phyloP scores from a whole-genome alignment of 2,329 filamentous ascomycete species.

The Fusarium paranaense region DNA sequence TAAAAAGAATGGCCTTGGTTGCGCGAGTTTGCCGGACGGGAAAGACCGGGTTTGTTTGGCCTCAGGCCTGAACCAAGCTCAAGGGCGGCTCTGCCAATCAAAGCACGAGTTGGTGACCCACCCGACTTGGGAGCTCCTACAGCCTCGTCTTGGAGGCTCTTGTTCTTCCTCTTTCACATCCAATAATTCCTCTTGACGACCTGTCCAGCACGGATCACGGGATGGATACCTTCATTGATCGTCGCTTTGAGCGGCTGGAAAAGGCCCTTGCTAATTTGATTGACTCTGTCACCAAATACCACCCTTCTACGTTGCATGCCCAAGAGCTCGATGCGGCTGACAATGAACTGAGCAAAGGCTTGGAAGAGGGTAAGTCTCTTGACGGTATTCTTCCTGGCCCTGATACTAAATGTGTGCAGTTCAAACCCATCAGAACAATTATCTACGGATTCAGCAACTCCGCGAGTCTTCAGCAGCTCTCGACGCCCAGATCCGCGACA shows the following conservation, averaged over 20 bases:
- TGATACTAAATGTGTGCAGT: constrained; percentile 58
- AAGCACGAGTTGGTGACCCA: constrained; percentile 9
- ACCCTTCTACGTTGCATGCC: constrained; percentile 76
- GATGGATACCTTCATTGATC: constrained; percentile 74
- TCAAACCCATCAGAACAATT: constrained; percentile 79
- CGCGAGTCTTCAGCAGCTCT: constrained; percentile 73
- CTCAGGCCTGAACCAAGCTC: constrained; percentile 46
- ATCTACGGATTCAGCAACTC: constrained; percentile 75
- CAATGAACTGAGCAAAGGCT: constrained; percentile 71
- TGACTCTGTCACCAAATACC: constrained; percentile 85
- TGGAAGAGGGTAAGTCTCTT: constrained; percentile 69
- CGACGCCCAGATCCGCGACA: constrained; percentile 79
- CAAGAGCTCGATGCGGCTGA: constrained; percentile 79
- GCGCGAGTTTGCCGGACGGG: constrained; percentile 51
- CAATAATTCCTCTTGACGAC: neutral
- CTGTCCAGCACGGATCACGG: neutral
- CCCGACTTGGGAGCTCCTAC: constrained; percentile 34
- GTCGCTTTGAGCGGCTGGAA: constrained; percentile 74
- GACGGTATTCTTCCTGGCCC: neutral
- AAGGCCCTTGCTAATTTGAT: constrained; percentile 76
- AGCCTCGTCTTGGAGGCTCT: constrained; percentile 20
- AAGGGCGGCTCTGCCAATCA: neutral
- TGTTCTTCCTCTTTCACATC: neutral
- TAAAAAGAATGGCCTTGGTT: constrained; percentile 41
- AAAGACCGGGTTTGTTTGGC: constrained; percentile 50